phyloP scores from a whole-genome alignment of 305 asterid species.

The Fraxinus angustifolia region DNA sequence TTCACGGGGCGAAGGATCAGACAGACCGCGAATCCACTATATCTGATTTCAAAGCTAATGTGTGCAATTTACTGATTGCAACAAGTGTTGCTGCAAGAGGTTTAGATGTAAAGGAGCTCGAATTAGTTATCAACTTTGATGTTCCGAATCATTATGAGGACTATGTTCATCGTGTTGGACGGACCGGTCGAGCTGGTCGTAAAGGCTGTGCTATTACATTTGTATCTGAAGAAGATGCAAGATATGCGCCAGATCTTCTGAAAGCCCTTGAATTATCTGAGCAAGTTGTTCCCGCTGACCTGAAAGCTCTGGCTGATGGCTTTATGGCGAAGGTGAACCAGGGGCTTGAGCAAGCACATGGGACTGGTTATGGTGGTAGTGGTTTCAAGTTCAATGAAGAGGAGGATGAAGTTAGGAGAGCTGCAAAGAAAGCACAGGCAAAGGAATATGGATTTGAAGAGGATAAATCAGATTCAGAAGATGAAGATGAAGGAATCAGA shows the following conservation, averaged over 20 bases:
- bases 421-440: constrained; percentile 96
- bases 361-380: constrained; percentile 95
- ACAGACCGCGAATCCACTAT: constrained; percentile 94
- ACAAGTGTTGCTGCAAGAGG: constrained; percentile 98
- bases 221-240: constrained; percentile 77
- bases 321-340: constrained; percentile 86
- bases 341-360: constrained; percentile 90
- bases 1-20: constrained; percentile 96
- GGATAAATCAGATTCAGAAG: constrained; percentile 93
- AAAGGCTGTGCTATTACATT: constrained; percentile 91
- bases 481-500: constrained; percentile 77
- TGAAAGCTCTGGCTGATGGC: constrained; percentile 77
- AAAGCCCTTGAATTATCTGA: constrained; percentile 86
- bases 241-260: constrained; percentile 88
- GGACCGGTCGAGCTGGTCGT: constrained; percentile 93
- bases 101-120: constrained; percentile 93
- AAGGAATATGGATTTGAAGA: constrained; percentile 89
- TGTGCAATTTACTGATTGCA: constrained; percentile 78
- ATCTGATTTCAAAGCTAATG: constrained; percentile 78
- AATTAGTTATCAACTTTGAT: constrained; percentile 81
- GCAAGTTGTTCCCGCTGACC: constrained; percentile 87
- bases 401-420: constrained; percentile 91
- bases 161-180: constrained; percentile 97
- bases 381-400: constrained; percentile 93
- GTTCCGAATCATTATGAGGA: constrained; percentile 95